Evolutionary conservation across 75 land plant genomes (phyloP).

Genomic region (Pseudotsuga menziesii): DNA sequence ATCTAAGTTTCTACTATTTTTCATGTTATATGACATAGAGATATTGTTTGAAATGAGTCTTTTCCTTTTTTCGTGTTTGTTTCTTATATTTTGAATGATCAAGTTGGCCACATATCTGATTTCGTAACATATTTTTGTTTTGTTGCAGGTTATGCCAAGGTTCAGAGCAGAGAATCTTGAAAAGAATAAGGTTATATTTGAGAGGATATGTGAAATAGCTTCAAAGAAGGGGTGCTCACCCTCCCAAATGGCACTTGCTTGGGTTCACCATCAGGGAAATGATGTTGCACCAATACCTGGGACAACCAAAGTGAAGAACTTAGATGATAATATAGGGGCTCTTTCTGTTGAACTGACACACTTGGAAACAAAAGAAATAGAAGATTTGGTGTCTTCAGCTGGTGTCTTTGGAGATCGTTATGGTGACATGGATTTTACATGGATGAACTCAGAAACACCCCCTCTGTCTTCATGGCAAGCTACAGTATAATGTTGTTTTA

Average conservation of each 20-base stretch:
- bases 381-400: constrained; percentile 30
- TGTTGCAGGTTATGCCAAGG: constrained; percentile 26
- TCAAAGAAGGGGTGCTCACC: constrained; percentile 39
- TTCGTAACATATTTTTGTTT: neutral
- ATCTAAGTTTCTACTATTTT: too few species aligned
- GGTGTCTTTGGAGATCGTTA: constrained; percentile 46
- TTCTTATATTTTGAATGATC: too few species aligned
- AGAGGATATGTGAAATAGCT: constrained; percentile 30
- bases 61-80: too few species aligned
- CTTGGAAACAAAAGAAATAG: constrained; percentile 52
- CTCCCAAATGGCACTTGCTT: constrained; percentile 49
- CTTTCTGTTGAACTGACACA: constrained; percentile 39
- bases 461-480: constrained; percentile 28
- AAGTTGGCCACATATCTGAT: neutral
- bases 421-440: constrained; percentile 8
- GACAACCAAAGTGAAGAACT: constrained; percentile 31
- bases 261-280: constrained; percentile 35
- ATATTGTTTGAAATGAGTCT: too few species aligned
- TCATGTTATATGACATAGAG: neutral
- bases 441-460: constrained; percentile 22
- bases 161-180: constrained; percentile 46
- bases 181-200: constrained; percentile 37
- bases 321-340: constrained; percentile 17
- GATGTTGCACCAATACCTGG: constrained; percentile 37
- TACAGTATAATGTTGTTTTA: too few species aligned